phyloP scores from a whole-genome alignment of 257 asterid genomes.

The Solanum appendiculatum region DNA sequence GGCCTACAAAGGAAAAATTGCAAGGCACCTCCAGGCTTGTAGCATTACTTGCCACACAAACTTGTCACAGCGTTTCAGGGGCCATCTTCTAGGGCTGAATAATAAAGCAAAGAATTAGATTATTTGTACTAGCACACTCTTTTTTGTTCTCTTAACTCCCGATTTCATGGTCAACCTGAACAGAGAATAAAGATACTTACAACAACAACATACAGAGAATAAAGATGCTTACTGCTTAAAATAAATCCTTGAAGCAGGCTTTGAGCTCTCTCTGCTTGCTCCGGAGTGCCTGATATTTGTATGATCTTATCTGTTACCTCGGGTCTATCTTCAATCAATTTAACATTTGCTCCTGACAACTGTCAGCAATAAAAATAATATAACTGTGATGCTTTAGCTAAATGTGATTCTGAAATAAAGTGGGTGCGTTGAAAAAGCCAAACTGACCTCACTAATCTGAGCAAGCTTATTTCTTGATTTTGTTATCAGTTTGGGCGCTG shows the following conservation, averaged over 20 bases:
- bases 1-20: not conserved
- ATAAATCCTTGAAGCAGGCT: constrained; percentile 96
- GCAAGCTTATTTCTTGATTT: constrained; percentile 70
- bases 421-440: not conserved
- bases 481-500: constrained; percentile 58
- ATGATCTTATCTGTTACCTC: constrained; percentile 60
- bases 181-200: constrained; percentile 19
- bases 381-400: not conserved
- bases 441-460: constrained; percentile 71
- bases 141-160: not conserved
- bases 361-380: constrained; percentile 15
- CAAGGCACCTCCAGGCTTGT: not conserved
- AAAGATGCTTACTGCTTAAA: constrained; percentile 66
- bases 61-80: constrained; percentile 13
- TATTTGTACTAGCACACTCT: not conserved
- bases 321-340: constrained; percentile 57
- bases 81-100: constrained; percentile 74
- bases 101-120: not conserved
- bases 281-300: constrained; percentile 88
- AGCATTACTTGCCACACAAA: not conserved
- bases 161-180: not conserved
- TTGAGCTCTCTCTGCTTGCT: constrained; percentile 96
- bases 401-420: not conserved
- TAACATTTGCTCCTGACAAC: constrained; percentile 87
- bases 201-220: not conserved